These are phyloP conservation scores for Pholiota adiposa DNA, from an alignment of 1,284 basidiomycete genomes.

Conservation along the genomic window DNA sequence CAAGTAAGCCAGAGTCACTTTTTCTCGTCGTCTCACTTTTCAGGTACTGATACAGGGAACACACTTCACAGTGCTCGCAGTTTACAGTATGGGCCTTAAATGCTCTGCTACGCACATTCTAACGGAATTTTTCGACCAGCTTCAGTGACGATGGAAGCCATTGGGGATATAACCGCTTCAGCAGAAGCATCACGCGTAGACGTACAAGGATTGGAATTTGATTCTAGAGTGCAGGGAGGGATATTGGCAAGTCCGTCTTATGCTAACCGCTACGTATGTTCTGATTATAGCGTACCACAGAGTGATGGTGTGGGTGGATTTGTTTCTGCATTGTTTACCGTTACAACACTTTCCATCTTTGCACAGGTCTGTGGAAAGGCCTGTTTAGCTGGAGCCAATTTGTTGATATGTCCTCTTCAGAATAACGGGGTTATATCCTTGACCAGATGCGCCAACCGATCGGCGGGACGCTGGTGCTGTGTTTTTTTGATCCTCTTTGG, in stretches of 20 bases:
- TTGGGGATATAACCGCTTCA: conserved; percentile 85
- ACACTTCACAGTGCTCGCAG: conserved; percentile 1
- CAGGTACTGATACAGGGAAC: not conserved
- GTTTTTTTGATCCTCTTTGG: conserved; percentile 73
- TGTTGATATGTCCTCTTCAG: conserved; percentile 29
- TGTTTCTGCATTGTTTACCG: conserved; percentile 77
- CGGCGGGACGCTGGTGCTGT: conserved; percentile 77
- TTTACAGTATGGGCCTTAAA: not conserved
- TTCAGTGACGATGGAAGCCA: conserved; percentile 81
- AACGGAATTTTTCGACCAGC: conserved; percentile 40
- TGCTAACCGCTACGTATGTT: not conserved
- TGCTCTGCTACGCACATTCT: not conserved
- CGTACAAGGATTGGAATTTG: conserved; percentile 73
- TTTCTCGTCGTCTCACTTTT: not conserved
- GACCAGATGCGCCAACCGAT: conserved; percentile 75
- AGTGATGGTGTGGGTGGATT: conserved; percentile 75
- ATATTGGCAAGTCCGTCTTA: conserved; percentile 47
- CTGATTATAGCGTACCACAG: not conserved
- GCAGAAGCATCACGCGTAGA: conserved; percentile 76
- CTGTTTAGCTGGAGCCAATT: not conserved
- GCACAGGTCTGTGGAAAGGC: conserved; percentile 45
- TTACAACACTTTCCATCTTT: conserved; percentile 79
- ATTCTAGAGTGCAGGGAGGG: conserved; percentile 81
- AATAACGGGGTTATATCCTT: conserved; percentile 83
- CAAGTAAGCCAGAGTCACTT: conserved; percentile 69